Evolutionary conservation across 176 grass and related monocot species (phyloP).

Genomic region (Lolium perenne): DNA sequence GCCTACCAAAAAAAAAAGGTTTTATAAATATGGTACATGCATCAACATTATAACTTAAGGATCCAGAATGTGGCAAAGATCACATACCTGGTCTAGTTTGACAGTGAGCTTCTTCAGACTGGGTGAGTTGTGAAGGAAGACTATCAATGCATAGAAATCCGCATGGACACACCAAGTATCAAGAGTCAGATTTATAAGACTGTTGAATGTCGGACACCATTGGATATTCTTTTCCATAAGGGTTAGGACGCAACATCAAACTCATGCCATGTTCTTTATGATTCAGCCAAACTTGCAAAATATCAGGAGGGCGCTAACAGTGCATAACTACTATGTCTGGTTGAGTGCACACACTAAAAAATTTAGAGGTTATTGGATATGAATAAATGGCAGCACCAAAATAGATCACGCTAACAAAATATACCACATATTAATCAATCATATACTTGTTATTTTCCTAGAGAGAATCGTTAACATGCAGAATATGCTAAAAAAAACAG

Average conservation of each 20-base stretch:
- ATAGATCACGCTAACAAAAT: background rate
- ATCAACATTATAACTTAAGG: background rate
- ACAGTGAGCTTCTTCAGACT: constrained; percentile 24
- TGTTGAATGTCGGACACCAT: constrained; percentile 24
- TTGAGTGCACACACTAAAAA: background rate
- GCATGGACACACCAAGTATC: background rate
- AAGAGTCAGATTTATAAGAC: constrained; percentile 35
- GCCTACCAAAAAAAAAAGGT: background rate
- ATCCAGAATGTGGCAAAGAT: background rate
- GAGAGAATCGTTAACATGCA: background rate
- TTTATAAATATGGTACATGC: background rate
- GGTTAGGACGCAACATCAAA: background rate
- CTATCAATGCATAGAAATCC: constrained; percentile 10
- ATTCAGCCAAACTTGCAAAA: background rate
- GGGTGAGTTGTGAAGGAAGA: constrained; percentile 44
- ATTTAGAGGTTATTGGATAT: background rate
- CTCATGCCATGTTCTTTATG: background rate
- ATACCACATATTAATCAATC: background rate
- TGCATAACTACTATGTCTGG: background rate
- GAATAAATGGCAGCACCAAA: background rate
- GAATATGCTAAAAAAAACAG: background rate
- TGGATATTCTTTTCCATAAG: background rate
- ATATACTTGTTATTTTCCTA: background rate
- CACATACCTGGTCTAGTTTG: background rate
- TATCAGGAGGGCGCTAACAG: background rate